Percentiles rank a stretch among this genome's conserved stretches.
Evolutionary conservation across 1,139 yeast species (phyloP).

Genomic region (Ogataea hybrid): DNA sequence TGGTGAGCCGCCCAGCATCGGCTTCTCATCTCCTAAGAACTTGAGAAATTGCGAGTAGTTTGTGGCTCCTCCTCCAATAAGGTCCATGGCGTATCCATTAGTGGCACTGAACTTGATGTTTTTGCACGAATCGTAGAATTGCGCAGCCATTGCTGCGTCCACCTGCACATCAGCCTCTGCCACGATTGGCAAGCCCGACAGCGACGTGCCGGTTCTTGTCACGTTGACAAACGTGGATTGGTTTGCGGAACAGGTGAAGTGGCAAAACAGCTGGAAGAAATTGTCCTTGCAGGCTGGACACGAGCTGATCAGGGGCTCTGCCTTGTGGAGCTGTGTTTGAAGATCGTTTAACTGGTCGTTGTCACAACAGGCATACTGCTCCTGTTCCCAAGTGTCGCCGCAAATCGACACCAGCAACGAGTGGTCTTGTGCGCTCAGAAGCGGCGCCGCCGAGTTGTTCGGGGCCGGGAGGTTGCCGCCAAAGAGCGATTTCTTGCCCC

Average conservation of each 20-base stretch:
- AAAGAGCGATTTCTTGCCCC: conserved; percentile 81
- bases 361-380: conserved; percentile 52
- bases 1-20: conserved; percentile 91
- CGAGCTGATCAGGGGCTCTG: conserved; percentile 77
- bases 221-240: conserved; percentile 76
- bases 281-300: conserved; percentile 94
- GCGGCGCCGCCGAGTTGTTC: conserved; percentile 43
- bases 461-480: conserved; percentile 84
- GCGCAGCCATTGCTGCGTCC: conserved; percentile 55
- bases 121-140: conserved; percentile 80
- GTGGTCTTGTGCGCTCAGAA: conserved; percentile 36
- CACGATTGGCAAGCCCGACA: conserved; percentile 57
- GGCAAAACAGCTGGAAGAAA: conserved; percentile 81
- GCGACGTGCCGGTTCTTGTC: conserved; percentile 51
- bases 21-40: conserved; percentile 92
- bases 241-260: conserved; percentile 86
- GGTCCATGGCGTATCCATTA: conserved; percentile 94
- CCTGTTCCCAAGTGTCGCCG: conserved; percentile 60
- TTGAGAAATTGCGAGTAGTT: conserved; percentile 71
- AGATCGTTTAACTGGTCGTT: conserved; percentile 47
- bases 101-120: conserved; percentile 91
- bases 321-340: conserved; percentile 60
- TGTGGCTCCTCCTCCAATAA: conserved; percentile 94
- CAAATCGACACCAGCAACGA: conserved; percentile 58
- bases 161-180: conserved; percentile 68